Evolutionary conservation across 164 flowering plant genomes (phyloP).

Genomic region (Buxus sempervirens): DNA sequence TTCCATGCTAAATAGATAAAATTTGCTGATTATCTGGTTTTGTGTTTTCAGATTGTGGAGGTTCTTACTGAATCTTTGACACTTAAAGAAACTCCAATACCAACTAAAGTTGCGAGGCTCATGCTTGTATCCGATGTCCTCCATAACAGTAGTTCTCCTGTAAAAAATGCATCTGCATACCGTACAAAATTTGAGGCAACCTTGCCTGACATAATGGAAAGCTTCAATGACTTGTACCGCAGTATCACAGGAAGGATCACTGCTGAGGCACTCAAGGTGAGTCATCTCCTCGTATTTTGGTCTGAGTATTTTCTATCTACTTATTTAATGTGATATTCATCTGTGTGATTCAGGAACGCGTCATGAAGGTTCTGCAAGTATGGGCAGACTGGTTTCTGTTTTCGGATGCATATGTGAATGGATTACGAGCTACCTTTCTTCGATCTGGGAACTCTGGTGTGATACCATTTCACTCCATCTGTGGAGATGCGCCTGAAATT

Average conservation of each 20-base stretch:
- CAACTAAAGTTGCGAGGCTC: constrained; percentile 97
- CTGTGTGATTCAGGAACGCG: constrained; percentile 68
- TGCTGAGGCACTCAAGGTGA: constrained; percentile 97
- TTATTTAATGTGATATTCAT: not conserved
- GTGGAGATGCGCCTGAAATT: constrained; percentile 87
- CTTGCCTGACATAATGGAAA: constrained; percentile 94
- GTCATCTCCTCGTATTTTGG: too few species aligned
- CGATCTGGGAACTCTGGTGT: constrained; percentile 90
- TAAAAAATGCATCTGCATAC: constrained; percentile 97
- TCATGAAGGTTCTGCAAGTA: constrained; percentile 93
- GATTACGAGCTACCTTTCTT: constrained; percentile 90
- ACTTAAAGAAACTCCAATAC: constrained; percentile 93
- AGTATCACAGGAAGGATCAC: constrained; percentile 94
- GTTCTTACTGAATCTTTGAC: constrained; percentile 96
- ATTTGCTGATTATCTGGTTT: not conserved
- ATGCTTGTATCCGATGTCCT: constrained; percentile 99
- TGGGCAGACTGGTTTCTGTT: constrained; percentile 99
- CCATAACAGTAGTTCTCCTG: constrained; percentile 99
- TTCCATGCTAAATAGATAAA: not conserved
- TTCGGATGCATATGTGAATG: constrained; percentile 98
- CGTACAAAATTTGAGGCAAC: constrained; percentile 96
- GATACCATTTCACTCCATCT: constrained; percentile 77
- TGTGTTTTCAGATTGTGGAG: constrained; percentile 76
- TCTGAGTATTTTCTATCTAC: too few species aligned
- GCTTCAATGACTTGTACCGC: constrained; percentile 94